Evolutionary conservation across 345 rosid genomes (phyloP), one percentile per base, ranked within the genome.

Genomic region (Boechera retrofracta): DNA sequence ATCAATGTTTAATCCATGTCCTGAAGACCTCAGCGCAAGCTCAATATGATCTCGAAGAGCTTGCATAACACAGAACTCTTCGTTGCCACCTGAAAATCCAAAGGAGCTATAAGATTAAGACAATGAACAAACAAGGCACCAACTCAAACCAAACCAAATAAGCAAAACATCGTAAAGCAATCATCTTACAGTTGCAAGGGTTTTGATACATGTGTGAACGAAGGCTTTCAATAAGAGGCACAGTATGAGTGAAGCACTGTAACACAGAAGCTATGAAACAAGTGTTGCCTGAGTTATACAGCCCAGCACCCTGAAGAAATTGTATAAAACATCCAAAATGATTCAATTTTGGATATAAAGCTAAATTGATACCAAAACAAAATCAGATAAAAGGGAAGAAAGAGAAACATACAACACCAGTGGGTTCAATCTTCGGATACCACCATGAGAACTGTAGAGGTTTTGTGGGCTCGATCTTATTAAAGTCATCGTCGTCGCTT

Each of bases 191-290:
- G 61, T 85, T 67, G 61, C 99, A 91, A 31, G 84, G 84, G 69
- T 5, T 45, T 11, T 66, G 74, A 45, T 88, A 85, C 9, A 71
- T 60, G 38, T 35, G 86, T 26, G 86, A 74, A 3, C 77, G 82
- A 66, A 96, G 88, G 45, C 83, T 87, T 60, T 83, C 82, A 16
- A 93, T 83, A 49, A 93, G 78, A 1, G 93, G 95, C 64, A 93
- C 91, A 1, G 97, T 85, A 60, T 96, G 99, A 5, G 97, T 91
- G 31, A 96, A 82, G 69, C 99, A 93, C 67, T 96, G 99, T 70
- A 96, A 77, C 42, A 93, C 84, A 2, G 95, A 88, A 82, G 94
- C 94, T 39, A 96, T 73, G 67, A 88, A 96, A 80, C 99, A 96
- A 4, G 98, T 91, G 73, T 93, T 89, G 6, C 98, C 99, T 52